phyloP scores from a whole-genome alignment of 2,329 filamentous ascomycete genomes.

The Thielaviopsis musarum region DNA sequence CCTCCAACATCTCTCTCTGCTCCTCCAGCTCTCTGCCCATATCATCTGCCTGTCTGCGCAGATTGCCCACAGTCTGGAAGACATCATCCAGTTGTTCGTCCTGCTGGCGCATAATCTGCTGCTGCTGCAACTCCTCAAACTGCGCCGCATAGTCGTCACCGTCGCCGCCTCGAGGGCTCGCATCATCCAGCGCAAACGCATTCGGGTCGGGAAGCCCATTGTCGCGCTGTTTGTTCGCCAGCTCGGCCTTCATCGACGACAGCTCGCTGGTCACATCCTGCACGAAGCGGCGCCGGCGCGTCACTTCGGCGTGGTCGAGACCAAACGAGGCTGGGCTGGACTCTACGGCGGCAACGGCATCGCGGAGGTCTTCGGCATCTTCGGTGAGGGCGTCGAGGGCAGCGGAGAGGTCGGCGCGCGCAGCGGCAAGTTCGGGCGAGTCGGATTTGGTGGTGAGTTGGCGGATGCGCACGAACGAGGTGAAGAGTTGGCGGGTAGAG shows the following conservation, averaged over 20 bases:
- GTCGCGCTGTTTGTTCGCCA: slow-evolving; percentile 24
- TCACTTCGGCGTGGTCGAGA: slow-evolving; percentile 66
- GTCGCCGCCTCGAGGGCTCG: slow-evolving; percentile 16
- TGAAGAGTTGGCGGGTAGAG: slow-evolving; percentile 70
- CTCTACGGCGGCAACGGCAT: slow-evolving; percentile 76
- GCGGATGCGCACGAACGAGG: slow-evolving; percentile 89
- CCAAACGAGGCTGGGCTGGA: slow-evolving; percentile 76
- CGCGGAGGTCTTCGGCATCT: slow-evolving; percentile 77
- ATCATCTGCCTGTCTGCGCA: slow-evolving; percentile 77
- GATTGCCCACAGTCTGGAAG: slow-evolving; percentile 79
- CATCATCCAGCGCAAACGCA: slow-evolving; percentile 36
- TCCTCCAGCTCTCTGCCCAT: slow-evolving; percentile 97
- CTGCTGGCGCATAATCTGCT: slow-evolving; percentile 86
- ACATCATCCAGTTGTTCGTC: slow-evolving; percentile 86
- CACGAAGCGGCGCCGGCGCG: slow-evolving; percentile 63
- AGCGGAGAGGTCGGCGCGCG: slow-evolving; percentile 48
- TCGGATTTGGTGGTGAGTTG: slow-evolving; percentile 55
- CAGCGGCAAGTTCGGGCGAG: slow-evolving; percentile 74
- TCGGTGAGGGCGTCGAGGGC: slow-evolving; percentile 55
- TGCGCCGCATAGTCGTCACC: slow-evolving; percentile 52
- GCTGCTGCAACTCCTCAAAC: slow-evolving; percentile 82
- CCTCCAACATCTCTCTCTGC: slow-evolving; percentile 75
- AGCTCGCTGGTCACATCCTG: slow-evolving; percentile 81
- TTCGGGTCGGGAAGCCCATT: slow-evolving; percentile 39
- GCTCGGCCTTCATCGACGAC: slow-evolving; percentile 73